Evolutionary conservation across 352 stramenopile genomes (phyloP).

Genomic region (Bremia lactucae): DNA sequence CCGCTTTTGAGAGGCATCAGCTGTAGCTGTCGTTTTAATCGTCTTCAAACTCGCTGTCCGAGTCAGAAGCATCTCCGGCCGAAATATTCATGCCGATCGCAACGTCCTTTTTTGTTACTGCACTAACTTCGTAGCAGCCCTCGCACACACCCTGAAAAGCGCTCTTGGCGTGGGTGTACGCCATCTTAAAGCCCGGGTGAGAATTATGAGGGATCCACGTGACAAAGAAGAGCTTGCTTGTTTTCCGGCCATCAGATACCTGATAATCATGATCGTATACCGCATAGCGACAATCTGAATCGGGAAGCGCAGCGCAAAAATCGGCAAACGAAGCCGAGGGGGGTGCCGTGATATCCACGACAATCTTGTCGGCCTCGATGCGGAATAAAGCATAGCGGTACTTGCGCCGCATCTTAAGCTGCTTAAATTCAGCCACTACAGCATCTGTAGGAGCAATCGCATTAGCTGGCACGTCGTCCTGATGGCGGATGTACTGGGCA

Average conservation of each 20-base stretch:
- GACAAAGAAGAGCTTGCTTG: slow-evolving; percentile 83
- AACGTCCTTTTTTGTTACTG: slow-evolving; percentile 61
- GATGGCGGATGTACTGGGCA: slow-evolving; percentile 57
- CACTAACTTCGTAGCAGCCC: slow-evolving; percentile 72
- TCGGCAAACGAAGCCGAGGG: slow-evolving; percentile 39
- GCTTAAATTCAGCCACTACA: slow-evolving; percentile 63
- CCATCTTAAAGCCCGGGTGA: slow-evolving; percentile 80
- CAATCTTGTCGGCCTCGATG: slow-evolving; percentile 64
- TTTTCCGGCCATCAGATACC: slow-evolving; percentile 69
- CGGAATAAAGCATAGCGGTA: slow-evolving; percentile 78
- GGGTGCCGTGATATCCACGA: slow-evolving; percentile 44
- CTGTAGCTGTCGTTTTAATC: slow-evolving; percentile 20
- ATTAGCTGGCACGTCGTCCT: slow-evolving; percentile 59
- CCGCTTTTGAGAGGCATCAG: no score
- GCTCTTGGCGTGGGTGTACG: slow-evolving; percentile 82
- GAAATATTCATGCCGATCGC: slow-evolving; percentile 51
- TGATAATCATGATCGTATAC: slow-evolving; percentile 82
- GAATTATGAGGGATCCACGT: slow-evolving; percentile 81
- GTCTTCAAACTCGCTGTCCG: slow-evolving; percentile 80
- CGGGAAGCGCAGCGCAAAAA: slow-evolving; percentile 50
- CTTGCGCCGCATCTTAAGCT: slow-evolving; percentile 84
- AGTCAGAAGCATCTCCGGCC: slow-evolving; percentile 56
- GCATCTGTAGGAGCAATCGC: slow-evolving; percentile 56
- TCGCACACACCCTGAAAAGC: slow-evolving; percentile 68
- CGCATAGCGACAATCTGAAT: slow-evolving; percentile 78